Evolutionary conservation across 1,139 yeast genomes (phyloP), one percentile per base, ranked within the genome.

Genomic region (Lodderomyces jiufengensis): DNA sequence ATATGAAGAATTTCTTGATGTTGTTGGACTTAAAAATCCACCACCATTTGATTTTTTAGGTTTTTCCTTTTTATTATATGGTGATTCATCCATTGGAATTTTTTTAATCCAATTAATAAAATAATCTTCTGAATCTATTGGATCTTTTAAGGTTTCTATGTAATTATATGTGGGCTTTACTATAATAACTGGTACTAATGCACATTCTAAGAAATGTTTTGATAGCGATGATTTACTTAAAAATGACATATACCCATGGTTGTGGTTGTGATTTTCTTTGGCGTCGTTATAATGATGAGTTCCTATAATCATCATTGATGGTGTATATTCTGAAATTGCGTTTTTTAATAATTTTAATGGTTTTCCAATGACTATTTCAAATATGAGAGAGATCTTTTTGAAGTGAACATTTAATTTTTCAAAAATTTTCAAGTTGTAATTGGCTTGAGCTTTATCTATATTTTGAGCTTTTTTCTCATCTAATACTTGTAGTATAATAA

Each of bases 291-390:
- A 55, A 36, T 58, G 67, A 33, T 78, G 80, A 2, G 78, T 70
- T 1, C 90, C 90, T 24, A 82, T 80, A 14, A 80, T 67, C 66
- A 82, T 68, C 61, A 80, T 68, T 5, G 78, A 70, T 2, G 88
- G 88, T 37, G 74, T 73, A 52, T 79, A 81, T 40, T 80, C 84
- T 31, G 68, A 64, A 23, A 76, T 69, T 40, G 83, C 80, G 18
- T 66, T 61, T 39, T 73, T 73, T 37, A 82, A 63, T 49, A 70
- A 55, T 43, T 70, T 73, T 40, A 75, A 75, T 3, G 80, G 80
- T 44, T 76, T 77, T 1, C 88, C 88, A 16, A 80, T 70, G 12
- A 74, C 77, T 24, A 76, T 66, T 51, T 82, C 88, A 40, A 74
- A 70, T 24, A 78, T 75, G 9, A 82, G 53, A 14, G 80, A 68